A percentile compares a stretch with the other conserved stretches of the same genome.
phyloP scores from a whole-genome alignment of 345 rosid species.

The Ceriops zippeliana region DNA sequence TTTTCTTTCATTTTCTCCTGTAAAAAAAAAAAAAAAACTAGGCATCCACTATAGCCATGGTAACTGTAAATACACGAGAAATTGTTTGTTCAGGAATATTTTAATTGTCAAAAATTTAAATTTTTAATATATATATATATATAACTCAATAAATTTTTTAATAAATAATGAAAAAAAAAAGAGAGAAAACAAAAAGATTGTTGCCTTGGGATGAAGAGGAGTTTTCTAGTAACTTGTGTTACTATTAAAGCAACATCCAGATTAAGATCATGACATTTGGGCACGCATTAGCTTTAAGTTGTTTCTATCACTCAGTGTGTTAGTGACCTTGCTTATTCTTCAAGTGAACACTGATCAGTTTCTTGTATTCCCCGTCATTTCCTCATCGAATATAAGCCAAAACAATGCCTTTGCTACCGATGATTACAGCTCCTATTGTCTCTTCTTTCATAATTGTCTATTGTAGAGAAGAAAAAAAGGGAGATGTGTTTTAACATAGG shows the following conservation, averaged over 20 bases:
- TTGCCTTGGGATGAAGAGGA: not conserved
- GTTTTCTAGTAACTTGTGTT: not conserved
- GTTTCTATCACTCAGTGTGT: slow-evolving; percentile 21
- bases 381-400: not conserved
- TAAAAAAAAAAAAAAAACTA: no score
- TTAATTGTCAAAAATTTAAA: no score
- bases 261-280: slow-evolving; percentile 13
- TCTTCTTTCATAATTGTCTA: slow-evolving; percentile 1
- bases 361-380: slow-evolving; percentile 32
- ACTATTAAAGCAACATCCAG: not conserved
- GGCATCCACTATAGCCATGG: no score
- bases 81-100: not conserved
- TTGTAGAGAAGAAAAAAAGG: not conserved
- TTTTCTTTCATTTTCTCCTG: no score
- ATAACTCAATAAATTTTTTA: no score
- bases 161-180: no score
- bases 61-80: not conserved
- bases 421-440: not conserved
- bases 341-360: slow-evolving; percentile 21
- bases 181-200: not conserved
- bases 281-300: slow-evolving; percentile 4
- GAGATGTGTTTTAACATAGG: slow-evolving; percentile 48
- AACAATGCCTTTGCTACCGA: not conserved
- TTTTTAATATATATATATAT: no score
- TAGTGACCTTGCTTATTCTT: slow-evolving; percentile 37